Base-by-base conservation (phyloP, 441 rosid genomes). In the Brassica hybrid region DNA sequence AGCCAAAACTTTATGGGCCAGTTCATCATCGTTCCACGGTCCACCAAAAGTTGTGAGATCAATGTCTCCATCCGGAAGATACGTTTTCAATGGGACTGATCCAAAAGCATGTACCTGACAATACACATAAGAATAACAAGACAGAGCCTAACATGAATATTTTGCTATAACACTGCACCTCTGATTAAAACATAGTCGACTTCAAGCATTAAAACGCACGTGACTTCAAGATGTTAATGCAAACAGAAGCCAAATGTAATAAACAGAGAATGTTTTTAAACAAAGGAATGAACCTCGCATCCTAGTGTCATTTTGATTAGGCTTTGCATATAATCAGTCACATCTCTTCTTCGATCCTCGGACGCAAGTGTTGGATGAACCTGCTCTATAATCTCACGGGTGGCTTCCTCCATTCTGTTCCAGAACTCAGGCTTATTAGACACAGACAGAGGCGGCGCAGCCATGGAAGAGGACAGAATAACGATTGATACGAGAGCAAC, bases 41-140 rank as follows among this genome's bases (percentile, higher is more conserved):
- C 89, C 89, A 70, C 93, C 90, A 81, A 94, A 84, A 73, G 89
- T 87, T 14, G 98, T 94, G 86, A 94, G 84, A 80, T 94, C 98
- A 80, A 94, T 92, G 80, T 94, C 98, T 50, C 98, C 97, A 81
- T 94, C 98, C 27, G 98, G 98, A 75, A 94, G 98, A 88, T 94
- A 94, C 2, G 98, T 94, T 85, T 87, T 92, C 83, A 94, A 77
- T 2, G 98, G 98, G 8, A 94, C 98, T 8, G 98, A 94, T 45
- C 98, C 97, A 85, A 8, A 32, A 13, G n/a, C 52, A 38, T 38
- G 50, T 10, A 43, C 41, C 41, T 34, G 41, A 34, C 41, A 34
- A 34, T 34, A 34, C 41, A 34, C 10, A 27, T 34, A 16, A 59
- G 36, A 14, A 68, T 5, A 67, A 67, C 16, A 66, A 74, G 6